These are phyloP conservation scores for Bisporella sp. DNA, from an alignment of 2,329 filamentous ascomycete genomes.

Conservation along the genomic window DNA sequence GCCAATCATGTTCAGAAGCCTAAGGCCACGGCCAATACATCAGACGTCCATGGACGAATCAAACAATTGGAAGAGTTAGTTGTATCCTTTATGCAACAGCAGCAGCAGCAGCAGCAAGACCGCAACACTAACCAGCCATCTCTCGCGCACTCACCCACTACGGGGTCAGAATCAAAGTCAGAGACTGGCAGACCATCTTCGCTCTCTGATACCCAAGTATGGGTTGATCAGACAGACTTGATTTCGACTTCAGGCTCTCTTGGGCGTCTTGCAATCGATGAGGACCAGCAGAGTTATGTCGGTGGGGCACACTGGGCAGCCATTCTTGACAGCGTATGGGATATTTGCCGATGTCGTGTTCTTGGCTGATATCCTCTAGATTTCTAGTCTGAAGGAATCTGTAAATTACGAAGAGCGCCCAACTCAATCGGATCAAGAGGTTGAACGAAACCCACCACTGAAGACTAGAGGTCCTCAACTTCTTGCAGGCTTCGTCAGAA, in stretches of 20 bases:
- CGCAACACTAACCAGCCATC: not conserved
- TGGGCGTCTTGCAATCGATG: conserved; percentile 17
- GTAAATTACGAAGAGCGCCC: too few relatives aligned
- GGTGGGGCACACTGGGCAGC: conserved; percentile 52
- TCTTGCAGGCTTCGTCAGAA: conserved; percentile 14
- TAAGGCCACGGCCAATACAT: conserved; percentile 21
- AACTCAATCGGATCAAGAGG: too few relatives aligned
- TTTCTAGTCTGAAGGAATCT: conserved; percentile 41
- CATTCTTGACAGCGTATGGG: conserved; percentile 46
- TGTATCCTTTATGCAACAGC: conserved; percentile 39
- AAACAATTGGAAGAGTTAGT: conserved; percentile 50
- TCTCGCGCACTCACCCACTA: too few relatives aligned
- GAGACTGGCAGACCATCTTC: too few relatives aligned
- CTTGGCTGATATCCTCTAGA: conserved; percentile 29
- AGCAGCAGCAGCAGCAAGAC: not conserved
- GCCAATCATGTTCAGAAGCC: conserved; percentile 8
- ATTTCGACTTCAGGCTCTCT: conserved; percentile 12
- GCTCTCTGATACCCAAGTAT: too few relatives aligned
- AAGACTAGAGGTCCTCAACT: conserved; percentile 12
- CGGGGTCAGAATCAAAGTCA: not conserved
- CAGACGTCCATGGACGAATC: conserved; percentile 44
- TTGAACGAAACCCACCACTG: too few relatives aligned
- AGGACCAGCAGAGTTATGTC: conserved; percentile 41
- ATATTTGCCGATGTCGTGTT: too few relatives aligned
- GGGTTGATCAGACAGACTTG: not conserved